Base-by-base conservation (phyloP, 331 rosid genomes). In the Erythrophleum ivorense region DNA sequence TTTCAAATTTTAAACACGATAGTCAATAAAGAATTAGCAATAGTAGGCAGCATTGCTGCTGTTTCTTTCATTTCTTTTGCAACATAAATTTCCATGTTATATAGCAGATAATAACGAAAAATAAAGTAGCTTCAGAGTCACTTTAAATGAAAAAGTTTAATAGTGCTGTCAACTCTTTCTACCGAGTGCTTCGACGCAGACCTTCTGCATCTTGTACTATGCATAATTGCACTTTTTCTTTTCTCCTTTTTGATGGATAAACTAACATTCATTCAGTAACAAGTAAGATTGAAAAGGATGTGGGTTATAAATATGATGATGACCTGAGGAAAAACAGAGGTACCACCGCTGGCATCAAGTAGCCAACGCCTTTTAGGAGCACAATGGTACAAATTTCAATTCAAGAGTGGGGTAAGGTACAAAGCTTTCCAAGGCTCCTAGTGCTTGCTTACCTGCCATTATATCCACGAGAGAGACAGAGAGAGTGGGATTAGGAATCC, bases 321-420 rank as follows among this genome's bases (percentile, higher is more conserved):
- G 78, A 68, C 11, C 9, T 5, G 54, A 9, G 48, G 54, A 57
- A 75, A 54, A 46, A 77, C 80, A 81, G 54, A 75, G 76, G 55
- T 1, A 19, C 1, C 54, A 53, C 2, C 34, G 62, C 45, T 79
- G 80, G 85, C 78, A 76, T 66, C 52, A 78, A 71, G 62, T 65
- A 71, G 34, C 62, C 34, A 62, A 79, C 21, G 82, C 70, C 81
- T 73, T 77, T 78, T 75, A 78, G 82, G 69, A 55, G 46, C 84
- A 55, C 38, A 14, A 73, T 64, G 76, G 79, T 70, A 62, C 70
- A 79, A 36, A 78, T 58, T 78, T 83, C 74, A 79, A 79, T 66
- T 55, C 75, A 81, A 72, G 78, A 75, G 90, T 81, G 90, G 86
- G 88, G 58, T 79, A 81, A 78, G 86, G 88, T 84, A 83, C 43